These are phyloP conservation scores for Monosporascus sp. DNA, from an alignment of 2,329 filamentous ascomycete species.

Conservation along the genomic window DNA sequence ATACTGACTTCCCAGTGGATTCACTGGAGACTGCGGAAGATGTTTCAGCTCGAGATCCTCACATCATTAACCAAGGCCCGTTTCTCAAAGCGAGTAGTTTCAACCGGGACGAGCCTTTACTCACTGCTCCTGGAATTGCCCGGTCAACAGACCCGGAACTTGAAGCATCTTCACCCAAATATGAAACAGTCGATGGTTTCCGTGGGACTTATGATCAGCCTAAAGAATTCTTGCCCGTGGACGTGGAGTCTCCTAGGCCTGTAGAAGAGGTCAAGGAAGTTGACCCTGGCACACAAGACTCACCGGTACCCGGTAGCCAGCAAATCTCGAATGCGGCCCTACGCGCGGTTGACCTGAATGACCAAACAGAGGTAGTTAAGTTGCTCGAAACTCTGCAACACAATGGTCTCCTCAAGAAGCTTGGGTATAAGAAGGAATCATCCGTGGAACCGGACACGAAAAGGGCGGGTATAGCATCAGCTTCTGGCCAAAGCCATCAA, in stretches of 20 bases:
- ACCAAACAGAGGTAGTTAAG: slow-evolving; percentile 9
- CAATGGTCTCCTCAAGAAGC: slow-evolving; percentile 16
- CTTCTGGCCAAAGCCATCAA: slow-evolving; percentile 10
- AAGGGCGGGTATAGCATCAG: slow-evolving; percentile 6
- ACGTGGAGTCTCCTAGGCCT: not conserved
- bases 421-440: slow-evolving; percentile 20
- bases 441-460: slow-evolving; percentile 6
- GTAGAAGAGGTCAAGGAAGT: not conserved
- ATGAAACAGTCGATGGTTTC: not conserved
- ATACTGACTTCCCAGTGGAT: not conserved
- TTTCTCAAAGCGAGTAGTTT: not conserved
- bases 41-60: not conserved
- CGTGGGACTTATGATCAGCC: not conserved
- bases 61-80: not conserved
- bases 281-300: not conserved
- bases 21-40: not conserved
- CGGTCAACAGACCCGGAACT: not conserved
- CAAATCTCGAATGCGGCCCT: not conserved
- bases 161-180: not conserved
- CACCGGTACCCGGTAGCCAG: slow-evolving; percentile 1
- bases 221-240: not conserved
- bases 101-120: not conserved
- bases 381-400: slow-evolving; percentile 19
- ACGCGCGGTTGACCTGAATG: slow-evolving; percentile 6
- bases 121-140: not conserved